phyloP scores from a whole-genome alignment of 140 eudicot species.

The Artemisia princeps region DNA sequence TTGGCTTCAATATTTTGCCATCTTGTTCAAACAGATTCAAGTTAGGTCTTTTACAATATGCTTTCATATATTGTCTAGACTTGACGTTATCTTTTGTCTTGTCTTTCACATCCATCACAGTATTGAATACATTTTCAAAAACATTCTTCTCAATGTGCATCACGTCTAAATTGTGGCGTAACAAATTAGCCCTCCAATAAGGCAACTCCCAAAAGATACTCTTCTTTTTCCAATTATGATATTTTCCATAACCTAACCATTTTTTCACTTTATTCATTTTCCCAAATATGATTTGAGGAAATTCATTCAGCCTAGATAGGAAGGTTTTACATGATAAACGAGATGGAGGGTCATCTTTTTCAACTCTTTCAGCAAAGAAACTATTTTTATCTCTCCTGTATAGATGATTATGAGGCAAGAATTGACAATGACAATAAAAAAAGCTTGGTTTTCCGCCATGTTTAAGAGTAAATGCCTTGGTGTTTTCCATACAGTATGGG shows the following conservation, averaged over 20 bases:
- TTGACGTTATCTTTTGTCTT: background rate
- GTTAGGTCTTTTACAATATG: background rate
- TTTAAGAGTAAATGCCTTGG: constrained; percentile 12
- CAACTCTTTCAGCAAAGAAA: background rate
- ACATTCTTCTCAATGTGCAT: too few species aligned
- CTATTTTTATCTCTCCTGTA: background rate
- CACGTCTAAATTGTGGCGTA: too few species aligned
- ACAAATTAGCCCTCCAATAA: background rate
- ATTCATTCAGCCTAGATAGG: background rate
- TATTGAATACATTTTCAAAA: background rate
- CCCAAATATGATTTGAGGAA: background rate
- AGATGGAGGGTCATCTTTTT: constrained; percentile 2
- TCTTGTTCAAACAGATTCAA: background rate
- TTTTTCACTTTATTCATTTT: background rate
- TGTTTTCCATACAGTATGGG: constrained; percentile 11
- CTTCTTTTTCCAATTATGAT: background rate
- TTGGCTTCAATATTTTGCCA: background rate
- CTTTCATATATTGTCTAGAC: background rate
- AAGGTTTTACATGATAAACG: background rate
- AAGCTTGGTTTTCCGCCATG: background rate
- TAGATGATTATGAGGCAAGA: background rate
- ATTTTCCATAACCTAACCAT: background rate
- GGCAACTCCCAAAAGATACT: too few species aligned
- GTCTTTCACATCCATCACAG: too few species aligned
- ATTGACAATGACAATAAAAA: constrained; percentile 9